phyloP scores from a whole-genome alignment of 2,329 filamentous ascomycete species.

The Rachicladosporium sp. region DNA sequence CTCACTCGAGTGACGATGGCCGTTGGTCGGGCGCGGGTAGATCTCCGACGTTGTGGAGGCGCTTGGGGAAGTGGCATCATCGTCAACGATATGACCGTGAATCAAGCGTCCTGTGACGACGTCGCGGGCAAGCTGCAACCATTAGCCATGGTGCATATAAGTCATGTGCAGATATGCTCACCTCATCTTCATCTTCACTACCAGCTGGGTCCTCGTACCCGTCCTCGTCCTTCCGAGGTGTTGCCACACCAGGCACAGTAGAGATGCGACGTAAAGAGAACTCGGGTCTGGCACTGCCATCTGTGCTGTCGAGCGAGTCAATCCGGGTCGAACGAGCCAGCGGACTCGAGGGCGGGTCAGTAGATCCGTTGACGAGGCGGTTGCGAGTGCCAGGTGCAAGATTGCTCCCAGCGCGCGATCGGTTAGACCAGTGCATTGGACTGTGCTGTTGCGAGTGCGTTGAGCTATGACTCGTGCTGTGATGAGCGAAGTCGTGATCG shows the following conservation, averaged over 20 bases:
- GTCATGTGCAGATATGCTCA: conserved; percentile 2
- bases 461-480: no score
- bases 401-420: conserved; percentile 3
- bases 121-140: conserved; percentile 52
- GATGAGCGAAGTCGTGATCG: no score
- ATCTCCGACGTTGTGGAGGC: conserved; percentile 51
- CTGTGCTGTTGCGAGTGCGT: no score
- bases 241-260: conserved; percentile 17
- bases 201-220: conserved; percentile 22
- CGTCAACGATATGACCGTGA: conserved; percentile 89
- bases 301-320: conserved; percentile 14
- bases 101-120: conserved; percentile 85
- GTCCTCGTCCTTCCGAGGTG: conserved; percentile 17
- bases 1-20: conserved; percentile 31
- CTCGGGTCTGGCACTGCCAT: not conserved
- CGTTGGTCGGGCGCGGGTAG: conserved; percentile 35
- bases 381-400: conserved; percentile 9
- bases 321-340: conserved; percentile 19
- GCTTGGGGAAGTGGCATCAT: conserved; percentile 59
- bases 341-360: conserved; percentile 17
- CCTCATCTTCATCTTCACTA: conserved; percentile 26
- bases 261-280: conserved; percentile 9
- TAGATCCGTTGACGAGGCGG: conserved; percentile 15
- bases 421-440: not conserved
- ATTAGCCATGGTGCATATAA: no score